phyloP scores from a whole-genome alignment of 2,329 filamentous ascomycete species.

The Amauroascus niger region DNA sequence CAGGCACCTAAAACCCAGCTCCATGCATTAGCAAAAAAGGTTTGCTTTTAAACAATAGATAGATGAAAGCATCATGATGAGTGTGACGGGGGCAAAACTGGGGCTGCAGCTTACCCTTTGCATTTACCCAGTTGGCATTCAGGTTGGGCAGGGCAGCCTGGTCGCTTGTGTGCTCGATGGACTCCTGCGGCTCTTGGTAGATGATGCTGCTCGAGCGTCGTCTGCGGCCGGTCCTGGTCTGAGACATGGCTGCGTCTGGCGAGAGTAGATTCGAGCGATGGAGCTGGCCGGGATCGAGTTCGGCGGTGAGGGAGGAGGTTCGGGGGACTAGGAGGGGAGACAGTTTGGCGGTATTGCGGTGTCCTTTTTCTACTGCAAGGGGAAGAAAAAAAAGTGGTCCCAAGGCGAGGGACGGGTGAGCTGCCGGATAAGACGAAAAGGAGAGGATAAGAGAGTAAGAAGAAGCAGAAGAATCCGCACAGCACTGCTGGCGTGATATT shows the following conservation, averaged over 20 bases:
- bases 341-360: slow-evolving; percentile 79
- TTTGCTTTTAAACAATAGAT: not conserved
- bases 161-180: slow-evolving; percentile 93
- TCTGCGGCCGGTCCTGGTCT: slow-evolving; percentile 63
- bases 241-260: slow-evolving; percentile 51
- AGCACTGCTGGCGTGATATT: not conserved
- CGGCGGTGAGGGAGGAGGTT: slow-evolving; percentile 84
- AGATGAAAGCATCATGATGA: not conserved
- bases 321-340: slow-evolving; percentile 83
- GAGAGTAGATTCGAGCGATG: slow-evolving; percentile 37
- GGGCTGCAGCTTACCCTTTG: slow-evolving; percentile 95
- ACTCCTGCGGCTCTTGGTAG: slow-evolving; percentile 94
- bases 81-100: no score
- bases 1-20: slow-evolving; percentile 62
- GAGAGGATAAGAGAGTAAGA: not conserved
- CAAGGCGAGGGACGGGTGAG: not conserved
- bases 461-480: not conserved
- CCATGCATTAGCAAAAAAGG: slow-evolving; percentile 16
- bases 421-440: not conserved
- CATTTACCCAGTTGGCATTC: slow-evolving; percentile 98
- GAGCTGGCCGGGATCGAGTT: slow-evolving; percentile 56
- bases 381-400: not conserved
- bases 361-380: slow-evolving; percentile 8
- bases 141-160: slow-evolving; percentile 89
- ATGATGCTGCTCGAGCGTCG: slow-evolving; percentile 97